Base-by-base conservation (phyloP, 257 asterid genomes). In the Solanum lycopersicoides region DNA sequence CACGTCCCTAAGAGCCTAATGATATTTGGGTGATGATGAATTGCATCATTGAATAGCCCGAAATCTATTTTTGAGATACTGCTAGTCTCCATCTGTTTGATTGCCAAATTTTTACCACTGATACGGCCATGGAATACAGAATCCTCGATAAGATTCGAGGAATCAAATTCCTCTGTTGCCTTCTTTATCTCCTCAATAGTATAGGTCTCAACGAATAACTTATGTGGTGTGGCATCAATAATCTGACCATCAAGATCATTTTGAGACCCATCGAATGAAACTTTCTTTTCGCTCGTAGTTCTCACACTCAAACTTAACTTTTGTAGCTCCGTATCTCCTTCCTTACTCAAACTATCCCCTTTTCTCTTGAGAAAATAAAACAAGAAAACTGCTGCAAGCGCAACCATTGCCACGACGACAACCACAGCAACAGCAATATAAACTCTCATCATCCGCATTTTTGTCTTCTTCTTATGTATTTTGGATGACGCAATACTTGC, bases 261-360 rank as follows among this genome's bases (percentile, higher is more conserved):
- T 9, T 93, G 94, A 30, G 98, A 94, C 20, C 96, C 98, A 76
- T 95, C 98, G 35, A 92, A 96, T 3, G 98, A 96, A 10, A 94
- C 92, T 83, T 96, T 94, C 90, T 96, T 92, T 12, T 95, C 97
- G 37, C 97, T 94, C 4, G 95, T 90, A 3, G 96, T 94, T 84
- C 98, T 80, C 21, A 95, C 89, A 35, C 99, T 96, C 71, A 95
- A 88, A 30, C 94, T 88, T 69, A 94, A 91, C 87, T 93, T 95
- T 86, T 94, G 98, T 50, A 91, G 88, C 90, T 95, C 98, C 86
- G 82, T 25, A 88, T 93, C 97, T 77, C 65, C 87, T 25, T 77
- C 65, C 83, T 86, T 92, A 83, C 80, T 34, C 15, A 68, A 28
- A 11, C 69, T 23, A 30, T 86, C 82, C 72, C 77, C 88, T 71